A percentile compares a stretch with the other conserved stretches of the same genome.
Conservation (phyloP, 1,139 yeast species). For the Yamadazyma aaseri region DNA sequence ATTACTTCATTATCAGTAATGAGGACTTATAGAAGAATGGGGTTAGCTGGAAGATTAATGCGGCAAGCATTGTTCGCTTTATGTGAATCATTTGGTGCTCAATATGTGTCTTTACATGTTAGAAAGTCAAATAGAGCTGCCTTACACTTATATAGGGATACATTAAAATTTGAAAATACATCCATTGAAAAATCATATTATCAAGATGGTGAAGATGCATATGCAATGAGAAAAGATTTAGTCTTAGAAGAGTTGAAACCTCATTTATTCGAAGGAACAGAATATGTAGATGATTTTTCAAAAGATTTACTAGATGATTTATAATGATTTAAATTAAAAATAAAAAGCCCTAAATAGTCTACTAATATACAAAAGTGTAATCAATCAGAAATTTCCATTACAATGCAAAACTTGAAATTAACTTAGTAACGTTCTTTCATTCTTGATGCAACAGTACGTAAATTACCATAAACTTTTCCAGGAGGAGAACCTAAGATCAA, state of each 20-base stretch:
- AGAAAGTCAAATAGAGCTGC: conserved; percentile 95
- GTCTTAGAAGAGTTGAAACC: conserved; percentile 61
- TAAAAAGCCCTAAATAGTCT: conserved; percentile 1
- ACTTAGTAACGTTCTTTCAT: conserved; percentile 87
- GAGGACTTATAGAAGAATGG: conserved; percentile 94
- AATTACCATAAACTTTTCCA: conserved; percentile 95
- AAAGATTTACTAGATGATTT: conserved; percentile 32
- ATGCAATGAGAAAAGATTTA: conserved; percentile 79
- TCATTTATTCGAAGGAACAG: conserved; percentile 40
- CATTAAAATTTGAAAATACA: conserved; percentile 76
- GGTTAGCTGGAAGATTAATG: conserved; percentile 92
- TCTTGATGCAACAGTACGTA: conserved; percentile 95
- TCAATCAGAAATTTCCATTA: background rate
- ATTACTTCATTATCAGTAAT: conserved; percentile 90
- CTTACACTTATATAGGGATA: conserved; percentile 83
- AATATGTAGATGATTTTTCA: conserved; percentile 52
- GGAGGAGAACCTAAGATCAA: conserved; percentile 97
- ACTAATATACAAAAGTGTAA: conserved; percentile 10
- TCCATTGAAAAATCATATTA: conserved; percentile 84
- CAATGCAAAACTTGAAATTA: conserved; percentile 1
- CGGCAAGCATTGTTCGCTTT: conserved; percentile 77
- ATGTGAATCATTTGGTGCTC: conserved; percentile 78
- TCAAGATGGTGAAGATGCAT: conserved; percentile 99
- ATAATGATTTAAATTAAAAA: conserved; percentile 7
- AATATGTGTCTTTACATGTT: conserved; percentile 88